phyloP scores from a whole-genome alignment of 805 yeast species.

The Lipomyces oligophaga region DNA sequence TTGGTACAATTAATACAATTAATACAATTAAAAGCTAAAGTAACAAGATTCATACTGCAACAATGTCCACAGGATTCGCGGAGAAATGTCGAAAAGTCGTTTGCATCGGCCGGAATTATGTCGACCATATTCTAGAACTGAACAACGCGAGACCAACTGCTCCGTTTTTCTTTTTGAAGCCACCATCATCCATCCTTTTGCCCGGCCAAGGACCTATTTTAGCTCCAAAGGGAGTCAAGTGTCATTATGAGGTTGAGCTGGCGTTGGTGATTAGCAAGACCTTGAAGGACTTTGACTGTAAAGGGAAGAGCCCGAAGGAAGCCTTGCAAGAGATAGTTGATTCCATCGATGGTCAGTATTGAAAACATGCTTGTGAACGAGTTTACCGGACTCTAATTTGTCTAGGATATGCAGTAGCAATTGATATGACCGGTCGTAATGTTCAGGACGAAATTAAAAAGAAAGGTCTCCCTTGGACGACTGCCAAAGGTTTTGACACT shows the following conservation, averaged over 20 bases:
- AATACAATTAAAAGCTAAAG: no score
- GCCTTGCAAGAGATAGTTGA: conserved; percentile 64
- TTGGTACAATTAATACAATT: neutral
- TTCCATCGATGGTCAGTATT: conserved; percentile 59
- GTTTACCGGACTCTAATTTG: neutral
- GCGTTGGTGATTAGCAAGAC: conserved; percentile 69
- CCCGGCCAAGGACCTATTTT: conserved; percentile 71
- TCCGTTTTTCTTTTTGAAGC: conserved; percentile 92
- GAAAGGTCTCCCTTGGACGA: conserved; percentile 95
- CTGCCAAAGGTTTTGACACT: conserved; percentile 95
- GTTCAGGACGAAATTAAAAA: conserved; percentile 92
- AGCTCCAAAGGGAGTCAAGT: conserved; percentile 73
- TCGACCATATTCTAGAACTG: conserved; percentile 90
- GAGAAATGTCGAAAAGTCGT: conserved; percentile 54
- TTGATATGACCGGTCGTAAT: conserved; percentile 93
- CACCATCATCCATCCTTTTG: conserved; percentile 68
- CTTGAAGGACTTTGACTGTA: conserved; percentile 15
- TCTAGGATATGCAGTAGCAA: conserved; percentile 65
- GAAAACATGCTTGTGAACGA: neutral
- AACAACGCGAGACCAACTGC: conserved; percentile 75
- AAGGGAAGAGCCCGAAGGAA: conserved; percentile 51
- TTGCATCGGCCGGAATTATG: conserved; percentile 95
- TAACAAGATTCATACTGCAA: neutral
- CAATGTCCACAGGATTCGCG: conserved; percentile 24
- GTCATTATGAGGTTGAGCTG: conserved; percentile 91